These are phyloP conservation scores for Trichophyton equinum DNA, from an alignment of 2,329 filamentous ascomycete species.

Conservation along the genomic window DNA sequence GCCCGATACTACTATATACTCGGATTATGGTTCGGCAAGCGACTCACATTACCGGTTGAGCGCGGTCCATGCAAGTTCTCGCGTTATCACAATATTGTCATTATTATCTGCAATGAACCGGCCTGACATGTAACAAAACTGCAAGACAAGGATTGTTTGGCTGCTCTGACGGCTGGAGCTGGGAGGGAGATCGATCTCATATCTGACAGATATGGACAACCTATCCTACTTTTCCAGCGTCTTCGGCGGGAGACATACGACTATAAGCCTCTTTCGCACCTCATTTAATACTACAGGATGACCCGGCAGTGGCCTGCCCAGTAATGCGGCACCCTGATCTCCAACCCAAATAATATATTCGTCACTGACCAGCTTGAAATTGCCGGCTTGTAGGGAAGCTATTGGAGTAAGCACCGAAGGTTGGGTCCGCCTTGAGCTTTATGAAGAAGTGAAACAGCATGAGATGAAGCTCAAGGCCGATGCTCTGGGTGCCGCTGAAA, in stretches of 20 bases:
- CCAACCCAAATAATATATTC: constrained; percentile 23
- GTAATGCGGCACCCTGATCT: constrained; percentile 19
- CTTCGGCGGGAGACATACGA: constrained; percentile 13
- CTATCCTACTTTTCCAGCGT: constrained; percentile 13
- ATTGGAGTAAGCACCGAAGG: constrained; percentile 8
- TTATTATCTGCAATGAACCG: too few species aligned
- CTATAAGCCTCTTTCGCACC: constrained; percentile 10
- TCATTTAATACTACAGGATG: constrained; percentile 5
- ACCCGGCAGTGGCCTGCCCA: constrained; percentile 12
- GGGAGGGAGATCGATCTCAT: constrained; percentile 12
- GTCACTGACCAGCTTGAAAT: constrained; percentile 19
- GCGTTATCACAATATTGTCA: background rate
- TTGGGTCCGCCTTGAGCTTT: constrained; percentile 5
- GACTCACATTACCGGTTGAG: background rate
- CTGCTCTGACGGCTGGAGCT: background rate
- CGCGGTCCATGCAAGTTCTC: background rate
- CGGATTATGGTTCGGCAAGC: background rate
- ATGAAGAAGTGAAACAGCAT: constrained; percentile 2
- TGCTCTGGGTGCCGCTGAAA: constrained; percentile 4
- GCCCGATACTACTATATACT: background rate
- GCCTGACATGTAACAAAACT: too few species aligned
- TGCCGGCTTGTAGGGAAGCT: constrained; percentile 10
- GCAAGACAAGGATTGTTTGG: background rate
- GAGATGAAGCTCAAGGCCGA: constrained; percentile 1
- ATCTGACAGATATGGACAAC: constrained; percentile 12